A percentile compares a stretch with the other conserved stretches of the same genome.
phyloP scores from a whole-genome alignment of 495 filamentous ascomycete species.

The Penicillium desertorum region DNA sequence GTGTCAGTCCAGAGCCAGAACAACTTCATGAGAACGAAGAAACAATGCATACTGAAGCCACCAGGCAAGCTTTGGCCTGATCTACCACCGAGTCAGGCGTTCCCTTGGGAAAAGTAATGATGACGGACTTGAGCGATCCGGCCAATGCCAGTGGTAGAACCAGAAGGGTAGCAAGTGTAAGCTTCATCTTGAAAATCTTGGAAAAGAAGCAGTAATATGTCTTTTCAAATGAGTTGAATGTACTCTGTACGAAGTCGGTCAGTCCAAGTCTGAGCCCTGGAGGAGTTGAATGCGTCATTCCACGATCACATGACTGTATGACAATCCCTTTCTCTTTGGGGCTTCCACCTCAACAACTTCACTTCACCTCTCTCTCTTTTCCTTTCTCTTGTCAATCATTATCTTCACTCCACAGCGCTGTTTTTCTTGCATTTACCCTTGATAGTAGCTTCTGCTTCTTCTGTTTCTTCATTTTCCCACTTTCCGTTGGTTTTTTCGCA shows the following conservation, averaged over 20 bases:
- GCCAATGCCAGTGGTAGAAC: conserved; percentile 57
- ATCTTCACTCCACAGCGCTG: conserved; percentile 12
- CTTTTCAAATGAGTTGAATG: conserved; percentile 1
- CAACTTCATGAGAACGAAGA: not conserved
- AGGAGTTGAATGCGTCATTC: conserved; percentile 24
- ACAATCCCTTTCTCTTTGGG: conserved; percentile 19
- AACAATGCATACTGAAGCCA: conserved; percentile 56
- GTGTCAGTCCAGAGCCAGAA: conserved; percentile 2
- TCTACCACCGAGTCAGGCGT: conserved; percentile 69
- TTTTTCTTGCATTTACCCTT: conserved; percentile 9
- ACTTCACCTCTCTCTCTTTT: not conserved
- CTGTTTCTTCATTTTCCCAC: not conserved
- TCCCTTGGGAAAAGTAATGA: conserved; percentile 72
- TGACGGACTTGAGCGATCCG: conserved; percentile 64
- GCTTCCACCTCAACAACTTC: not conserved
- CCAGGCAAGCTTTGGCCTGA: conserved; percentile 68
- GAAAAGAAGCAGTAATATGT: not conserved
- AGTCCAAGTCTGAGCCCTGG: not conserved
- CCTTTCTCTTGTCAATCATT: conserved; percentile 6
- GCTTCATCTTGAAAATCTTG: conserved; percentile 54
- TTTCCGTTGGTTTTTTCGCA: conserved; percentile 3
- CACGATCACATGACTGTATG: conserved; percentile 22
- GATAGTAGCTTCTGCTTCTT: conserved; percentile 6
- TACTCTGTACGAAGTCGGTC: not conserved
- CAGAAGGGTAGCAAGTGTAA: conserved; percentile 46